A percentile compares a stretch with the other conserved stretches of the same genome.
phyloP scores from a whole-genome alignment of 208 protist genomes.

The Naegleria fowleri region DNA sequence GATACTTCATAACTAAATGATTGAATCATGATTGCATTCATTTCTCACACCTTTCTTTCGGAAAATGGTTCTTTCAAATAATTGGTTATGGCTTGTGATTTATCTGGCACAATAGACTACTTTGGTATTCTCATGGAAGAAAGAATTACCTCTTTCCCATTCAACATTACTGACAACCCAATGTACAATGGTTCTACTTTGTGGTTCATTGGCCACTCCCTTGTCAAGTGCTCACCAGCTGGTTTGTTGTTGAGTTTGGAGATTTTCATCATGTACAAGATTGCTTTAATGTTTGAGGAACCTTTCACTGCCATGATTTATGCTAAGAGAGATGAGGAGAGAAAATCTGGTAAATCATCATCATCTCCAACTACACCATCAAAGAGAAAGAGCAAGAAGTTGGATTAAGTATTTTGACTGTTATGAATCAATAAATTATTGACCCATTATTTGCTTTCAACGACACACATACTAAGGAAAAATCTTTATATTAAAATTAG shows the following conservation, averaged over 20 bases:
- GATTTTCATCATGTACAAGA: conserved; percentile 70
- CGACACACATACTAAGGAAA: too few species aligned
- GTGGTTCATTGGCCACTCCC: conserved; percentile 67
- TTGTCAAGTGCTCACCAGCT: conserved; percentile 51
- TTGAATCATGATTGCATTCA: too few species aligned
- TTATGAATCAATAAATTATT: neutral
- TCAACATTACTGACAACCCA: conserved; percentile 77
- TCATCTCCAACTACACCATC: neutral
- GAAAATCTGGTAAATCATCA: conserved; percentile 16
- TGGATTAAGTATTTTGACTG: neutral
- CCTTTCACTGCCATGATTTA: conserved; percentile 83
- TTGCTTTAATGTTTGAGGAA: conserved; percentile 69
- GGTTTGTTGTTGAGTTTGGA: conserved; percentile 61
- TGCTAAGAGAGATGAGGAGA: conserved; percentile 32
- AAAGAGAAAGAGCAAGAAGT: conserved; percentile 2
- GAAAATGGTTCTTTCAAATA: too few species aligned
- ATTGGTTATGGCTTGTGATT: too few species aligned
- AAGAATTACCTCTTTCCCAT: conserved; percentile 79
- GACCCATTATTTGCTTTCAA: too few species aligned
- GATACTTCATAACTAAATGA: too few species aligned
- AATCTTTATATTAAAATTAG: neutral
- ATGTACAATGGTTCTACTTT: conserved; percentile 84
- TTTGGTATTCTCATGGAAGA: conserved; percentile 79
- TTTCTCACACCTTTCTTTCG: too few species aligned
- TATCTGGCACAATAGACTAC: conserved; percentile 71